Evolutionary conservation across 257 asterid genomes (phyloP).

Genomic region (Forsythia suspensa): DNA sequence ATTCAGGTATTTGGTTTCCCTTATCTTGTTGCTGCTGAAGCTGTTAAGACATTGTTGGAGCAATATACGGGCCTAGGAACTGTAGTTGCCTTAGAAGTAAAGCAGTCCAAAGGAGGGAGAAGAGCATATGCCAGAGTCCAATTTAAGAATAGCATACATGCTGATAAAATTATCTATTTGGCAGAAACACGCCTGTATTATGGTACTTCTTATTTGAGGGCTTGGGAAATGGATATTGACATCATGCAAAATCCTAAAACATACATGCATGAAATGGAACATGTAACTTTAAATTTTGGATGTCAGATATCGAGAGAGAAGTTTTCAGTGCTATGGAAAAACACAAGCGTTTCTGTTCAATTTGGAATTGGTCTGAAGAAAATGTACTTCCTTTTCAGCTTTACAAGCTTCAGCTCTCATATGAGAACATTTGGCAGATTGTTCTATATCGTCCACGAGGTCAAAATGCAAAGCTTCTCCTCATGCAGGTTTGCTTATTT

Average conservation of each 20-base stretch:
- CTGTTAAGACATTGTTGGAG: slow-evolving; percentile 43
- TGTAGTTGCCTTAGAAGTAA: slow-evolving; percentile 59
- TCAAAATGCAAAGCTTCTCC: slow-evolving; percentile 39
- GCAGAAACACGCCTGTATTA: slow-evolving; percentile 40
- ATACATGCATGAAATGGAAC: slow-evolving; percentile 38
- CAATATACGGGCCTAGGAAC: slow-evolving; percentile 40
- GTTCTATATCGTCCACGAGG: slow-evolving; percentile 39
- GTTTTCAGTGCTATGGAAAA: slow-evolving; percentile 57
- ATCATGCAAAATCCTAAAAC: slow-evolving; percentile 32
- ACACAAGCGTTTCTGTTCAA: slow-evolving; percentile 36
- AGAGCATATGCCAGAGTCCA: slow-evolving; percentile 78
- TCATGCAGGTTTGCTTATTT: slow-evolving; percentile 66
- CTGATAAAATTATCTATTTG: slow-evolving; percentile 33
- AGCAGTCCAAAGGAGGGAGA: slow-evolving; percentile 32
- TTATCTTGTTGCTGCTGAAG: slow-evolving; percentile 35
- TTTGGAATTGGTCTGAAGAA: slow-evolving; percentile 65
- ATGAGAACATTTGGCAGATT: slow-evolving; percentile 74
- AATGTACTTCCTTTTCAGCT: slow-evolving; percentile 40
- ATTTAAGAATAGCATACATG: slow-evolving; percentile 32
- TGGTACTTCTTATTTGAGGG: slow-evolving; percentile 56
- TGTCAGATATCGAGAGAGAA: slow-evolving; percentile 52
- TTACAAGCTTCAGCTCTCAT: slow-evolving; percentile 70
- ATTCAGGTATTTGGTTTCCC: slow-evolving; percentile 59
- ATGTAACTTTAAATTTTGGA: slow-evolving; percentile 53
- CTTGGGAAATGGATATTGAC: slow-evolving; percentile 40